phyloP scores from a whole-genome alignment of 2,329 filamentous ascomycete species.

The Eutypella sp. region DNA sequence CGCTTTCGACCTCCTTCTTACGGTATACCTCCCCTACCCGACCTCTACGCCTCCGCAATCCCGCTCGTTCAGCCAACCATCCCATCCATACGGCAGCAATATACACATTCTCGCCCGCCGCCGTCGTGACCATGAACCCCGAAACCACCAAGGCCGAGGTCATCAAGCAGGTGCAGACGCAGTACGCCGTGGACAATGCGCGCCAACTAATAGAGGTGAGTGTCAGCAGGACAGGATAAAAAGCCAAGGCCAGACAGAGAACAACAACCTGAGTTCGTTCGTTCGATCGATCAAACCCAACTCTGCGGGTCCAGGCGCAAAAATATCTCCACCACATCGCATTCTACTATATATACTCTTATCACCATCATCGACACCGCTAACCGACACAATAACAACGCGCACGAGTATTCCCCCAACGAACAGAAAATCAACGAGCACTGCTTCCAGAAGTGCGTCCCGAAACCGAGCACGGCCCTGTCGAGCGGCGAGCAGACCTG shows the following conservation, averaged over 20 bases:
- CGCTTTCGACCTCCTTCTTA: not conserved
- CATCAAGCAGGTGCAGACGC: slow-evolving; percentile 59
- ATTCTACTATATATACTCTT: too few relatives aligned
- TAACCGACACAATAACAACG: not conserved
- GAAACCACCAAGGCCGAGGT: slow-evolving; percentile 55
- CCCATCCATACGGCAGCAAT: not conserved
- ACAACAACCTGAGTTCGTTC: too few relatives aligned
- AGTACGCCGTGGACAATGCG: slow-evolving; percentile 64
- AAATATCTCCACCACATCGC: too few relatives aligned
- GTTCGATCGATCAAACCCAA: too few relatives aligned
- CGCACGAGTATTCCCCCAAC: too few relatives aligned
- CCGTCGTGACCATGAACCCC: slow-evolving; percentile 48
- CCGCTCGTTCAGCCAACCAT: too few relatives aligned
- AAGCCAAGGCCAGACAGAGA: too few relatives aligned
- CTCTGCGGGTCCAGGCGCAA: not conserved
- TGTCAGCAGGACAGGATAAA: too few relatives aligned
- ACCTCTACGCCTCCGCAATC: too few relatives aligned
- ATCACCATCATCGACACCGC: too few relatives aligned
- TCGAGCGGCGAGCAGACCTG: slow-evolving; percentile 65
- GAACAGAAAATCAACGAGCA: slow-evolving; percentile 71
- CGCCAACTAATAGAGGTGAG: slow-evolving; percentile 64
- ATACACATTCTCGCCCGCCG: not conserved
- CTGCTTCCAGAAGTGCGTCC: slow-evolving; percentile 74
- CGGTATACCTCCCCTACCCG: not conserved
- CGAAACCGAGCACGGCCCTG: slow-evolving; percentile 62